Conservation (phyloP, 1,284 basidiomycete genomes). For the Xerocomus subilludens region DNA sequence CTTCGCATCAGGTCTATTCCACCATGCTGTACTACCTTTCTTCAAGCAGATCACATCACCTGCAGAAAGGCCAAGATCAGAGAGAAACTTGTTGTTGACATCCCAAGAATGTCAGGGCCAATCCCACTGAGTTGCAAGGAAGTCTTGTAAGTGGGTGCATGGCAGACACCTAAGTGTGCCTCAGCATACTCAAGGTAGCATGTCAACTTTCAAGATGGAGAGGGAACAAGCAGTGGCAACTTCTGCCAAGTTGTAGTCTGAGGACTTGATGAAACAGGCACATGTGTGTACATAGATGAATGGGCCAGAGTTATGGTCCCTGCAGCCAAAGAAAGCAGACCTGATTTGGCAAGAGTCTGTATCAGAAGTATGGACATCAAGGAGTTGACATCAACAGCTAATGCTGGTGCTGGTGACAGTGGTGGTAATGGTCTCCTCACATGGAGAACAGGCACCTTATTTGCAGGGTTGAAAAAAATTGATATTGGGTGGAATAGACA, state of each 20-base stretch:
- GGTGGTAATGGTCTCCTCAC: background rate
- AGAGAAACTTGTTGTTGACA: conserved; percentile 12
- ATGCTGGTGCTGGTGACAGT: background rate
- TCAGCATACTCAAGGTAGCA: conserved; percentile 20
- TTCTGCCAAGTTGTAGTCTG: background rate
- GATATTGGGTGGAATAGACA: conserved; percentile 18
- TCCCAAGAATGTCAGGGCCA: conserved; percentile 30
- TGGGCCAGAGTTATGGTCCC: background rate
- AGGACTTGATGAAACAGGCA: background rate
- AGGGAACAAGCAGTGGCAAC: background rate
- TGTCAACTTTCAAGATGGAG: conserved; percentile 6
- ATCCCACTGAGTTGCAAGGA: background rate
- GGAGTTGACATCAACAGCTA: conserved; percentile 13
- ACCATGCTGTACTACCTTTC: conserved; percentile 31
- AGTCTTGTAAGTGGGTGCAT: background rate
- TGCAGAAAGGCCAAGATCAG: conserved; percentile 16
- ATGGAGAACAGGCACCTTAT: conserved; percentile 21
- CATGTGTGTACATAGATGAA: background rate
- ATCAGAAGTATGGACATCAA: background rate
- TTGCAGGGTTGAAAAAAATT: conserved; percentile 20
- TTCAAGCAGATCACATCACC: conserved; percentile 38
- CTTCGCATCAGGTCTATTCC: conserved; percentile 36
- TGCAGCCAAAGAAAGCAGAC: background rate
- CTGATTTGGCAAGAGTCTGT: background rate
- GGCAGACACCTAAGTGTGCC: background rate